Base-by-base conservation (phyloP, 257 asterid genomes). In the Solanum ossicruentum region DNA sequence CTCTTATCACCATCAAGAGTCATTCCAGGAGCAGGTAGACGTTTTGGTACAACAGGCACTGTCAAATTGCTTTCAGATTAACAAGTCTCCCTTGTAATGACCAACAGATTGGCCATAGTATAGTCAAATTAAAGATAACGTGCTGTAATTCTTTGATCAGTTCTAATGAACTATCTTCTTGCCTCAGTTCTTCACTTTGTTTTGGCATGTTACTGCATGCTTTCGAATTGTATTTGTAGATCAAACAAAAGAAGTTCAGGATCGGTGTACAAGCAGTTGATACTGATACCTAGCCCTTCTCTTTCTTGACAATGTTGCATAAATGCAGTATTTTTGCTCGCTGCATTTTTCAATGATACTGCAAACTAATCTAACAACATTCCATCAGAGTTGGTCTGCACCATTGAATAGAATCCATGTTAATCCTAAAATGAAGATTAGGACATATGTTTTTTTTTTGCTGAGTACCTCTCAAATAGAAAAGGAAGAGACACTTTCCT, bases 31-130 rank as follows among this genome's bases (percentile, higher is more conserved):
- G 92, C 88, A 23, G 61, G 91, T 18, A 87, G 92, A 85, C 89
- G 93, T 55, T 80, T 95, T 49, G 91, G 97, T 73, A 87, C 98
- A 47, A 41, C 93, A 45, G 88, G 88, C 87, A 85, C 97, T 13
- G 79, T 97, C 70, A 96, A 93, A 89, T 86, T 95, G 91, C 97
- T 96, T 70, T 91, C 98, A 5, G 93, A 96, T 49, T 93, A 85
- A 90, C 54, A 1, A 45, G 57, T 36, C 78, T 66, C 70, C 41
- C 49, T 86, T 87, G 88, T 81, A 77, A 87, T 84, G 63, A 41
- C 43, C 36, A 81, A 6, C 55, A 32, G 45, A 55, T 66, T 75
- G 60, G 77, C 70, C 52, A 67, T 52, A 23, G 85, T 63, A 26
- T 41, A 65, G 67, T 81, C 52, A 32, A 23, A 18, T 12, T 43